Evolutionary conservation across 495 filamentous ascomycete species (phyloP), one percentile per base, ranked within the genome.

Genomic region (Neurospora terricola): DNA sequence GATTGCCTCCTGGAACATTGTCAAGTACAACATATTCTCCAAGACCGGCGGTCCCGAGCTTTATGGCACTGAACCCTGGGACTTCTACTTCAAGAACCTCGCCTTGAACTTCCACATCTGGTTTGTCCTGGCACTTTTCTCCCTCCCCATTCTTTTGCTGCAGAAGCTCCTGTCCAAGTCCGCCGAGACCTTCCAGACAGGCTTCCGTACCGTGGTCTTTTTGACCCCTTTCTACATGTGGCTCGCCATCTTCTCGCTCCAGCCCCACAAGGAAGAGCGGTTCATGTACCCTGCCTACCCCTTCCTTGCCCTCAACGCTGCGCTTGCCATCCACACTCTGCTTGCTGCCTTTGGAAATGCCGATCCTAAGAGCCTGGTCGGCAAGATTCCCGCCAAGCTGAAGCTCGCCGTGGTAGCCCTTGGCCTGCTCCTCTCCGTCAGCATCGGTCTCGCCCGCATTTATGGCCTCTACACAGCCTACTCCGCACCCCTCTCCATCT

Each of bases 261-360:
- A 98, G 78, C 91, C 96, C 23, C 96, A 99, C 86, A 99, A 99
- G 77, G 96, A 99, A 81, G 96, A 99, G 79, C 86, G 96, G 9
- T 99, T 99, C 84, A 98, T 99, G 94, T 98, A 97, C 80, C 95
- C 95, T 0, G 91, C 90, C 30, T 99, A 99, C 80, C 96, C 96
- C 10, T 91, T 93, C 70, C 86, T 99, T 34, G 93, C 92, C n/a
- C 86, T 98, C 36, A 96, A 96, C 82, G 95, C 95, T 14, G 93
- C 94, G n/a, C 83, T 97, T 70, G 84, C 93, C 2, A 84, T 96
- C 69, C 93, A 98, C 80, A 90, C 92, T 72, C 78, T 94, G 0
- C 86, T 97, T 8, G 82, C 88, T 37, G 89, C 91, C 68, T 82
- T 97, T 69, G 92, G 93, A 14, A 89, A 87, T 36, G 84, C 87